Evolutionary conservation across 805 yeast species (phyloP).

Genomic region (Cyberlindnera saturnus): DNA sequence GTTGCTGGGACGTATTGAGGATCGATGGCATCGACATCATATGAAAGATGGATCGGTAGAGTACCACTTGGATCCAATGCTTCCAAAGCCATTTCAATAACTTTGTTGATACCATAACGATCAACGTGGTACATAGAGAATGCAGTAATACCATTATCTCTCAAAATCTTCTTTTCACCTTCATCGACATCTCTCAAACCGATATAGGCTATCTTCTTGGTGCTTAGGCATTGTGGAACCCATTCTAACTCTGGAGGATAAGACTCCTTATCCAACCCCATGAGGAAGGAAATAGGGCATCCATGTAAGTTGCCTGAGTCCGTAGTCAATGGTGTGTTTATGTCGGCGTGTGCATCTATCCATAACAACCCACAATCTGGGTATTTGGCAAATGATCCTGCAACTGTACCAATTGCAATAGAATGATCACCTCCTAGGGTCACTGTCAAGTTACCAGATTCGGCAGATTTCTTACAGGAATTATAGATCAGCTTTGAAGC

Average conservation of each 20-base stretch:
- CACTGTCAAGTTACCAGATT: slow-evolving; percentile 54
- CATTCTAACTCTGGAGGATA: slow-evolving; percentile 75
- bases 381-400: slow-evolving; percentile 70
- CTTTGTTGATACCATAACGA: slow-evolving; percentile 86
- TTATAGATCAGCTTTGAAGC: slow-evolving; percentile 61
- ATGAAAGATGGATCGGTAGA: slow-evolving; percentile 79
- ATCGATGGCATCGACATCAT: slow-evolving; percentile 96
- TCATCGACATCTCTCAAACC: slow-evolving; percentile 91
- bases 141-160: slow-evolving; percentile 69
- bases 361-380: slow-evolving; percentile 90
- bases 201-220: slow-evolving; percentile 78
- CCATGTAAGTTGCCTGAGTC: slow-evolving; percentile 93
- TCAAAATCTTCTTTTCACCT: slow-evolving; percentile 73
- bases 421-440: slow-evolving; percentile 97
- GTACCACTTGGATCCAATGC: slow-evolving; percentile 65
- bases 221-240: slow-evolving; percentile 65
- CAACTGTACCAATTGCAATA: slow-evolving; percentile 87
- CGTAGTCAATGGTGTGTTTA: slow-evolving; percentile 81
- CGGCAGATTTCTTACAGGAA: slow-evolving; percentile 47
- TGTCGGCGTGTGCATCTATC: slow-evolving; percentile 98
- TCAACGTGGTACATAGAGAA: slow-evolving; percentile 95
- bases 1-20: slow-evolving; percentile 94
- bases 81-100: slow-evolving; percentile 85
- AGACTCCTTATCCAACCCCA: slow-evolving; percentile 67
- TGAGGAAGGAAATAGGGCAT: slow-evolving; percentile 86